A percentile compares a stretch with the other conserved stretches of the same genome.
Conservation (phyloP, 1,284 basidiomycete genomes). For the Ceratobasidium sp. region DNA sequence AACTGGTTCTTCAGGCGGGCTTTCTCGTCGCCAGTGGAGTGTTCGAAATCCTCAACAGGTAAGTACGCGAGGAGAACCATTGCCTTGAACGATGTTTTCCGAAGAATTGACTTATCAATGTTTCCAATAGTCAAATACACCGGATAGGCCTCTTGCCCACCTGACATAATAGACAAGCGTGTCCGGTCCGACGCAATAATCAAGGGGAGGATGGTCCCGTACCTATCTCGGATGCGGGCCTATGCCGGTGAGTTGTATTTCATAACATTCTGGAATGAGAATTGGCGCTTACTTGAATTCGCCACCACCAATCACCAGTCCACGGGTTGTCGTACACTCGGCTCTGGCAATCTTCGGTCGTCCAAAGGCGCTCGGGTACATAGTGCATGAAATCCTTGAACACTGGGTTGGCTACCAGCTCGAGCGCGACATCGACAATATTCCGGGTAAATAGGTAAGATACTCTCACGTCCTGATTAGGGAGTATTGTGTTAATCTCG, state of each 20-base stretch:
- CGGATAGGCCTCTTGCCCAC: constrained; percentile 43
- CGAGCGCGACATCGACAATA: not conserved
- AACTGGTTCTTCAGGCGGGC: constrained; percentile 33
- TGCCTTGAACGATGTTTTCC: constrained; percentile 21
- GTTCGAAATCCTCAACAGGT: constrained; percentile 26
- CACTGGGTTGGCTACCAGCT: constrained; percentile 34
- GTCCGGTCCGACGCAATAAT: constrained; percentile 45
- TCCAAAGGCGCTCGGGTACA: constrained; percentile 28
- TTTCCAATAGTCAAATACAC: constrained; percentile 43
- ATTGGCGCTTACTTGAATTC: constrained; percentile 5
- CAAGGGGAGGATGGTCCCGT: constrained; percentile 39
- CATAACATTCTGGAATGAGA: not conserved
- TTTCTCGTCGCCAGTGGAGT: not conserved
- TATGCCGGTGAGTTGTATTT: not conserved
- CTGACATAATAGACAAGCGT: constrained; percentile 37
- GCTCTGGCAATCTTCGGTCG: not conserved
- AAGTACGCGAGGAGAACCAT: constrained; percentile 36
- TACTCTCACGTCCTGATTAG: not conserved
- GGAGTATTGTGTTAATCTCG: not conserved
- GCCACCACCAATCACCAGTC: constrained; percentile 37
- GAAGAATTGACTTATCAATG: constrained; percentile 28
- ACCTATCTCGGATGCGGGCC: constrained; percentile 1
- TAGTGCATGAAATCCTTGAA: constrained; percentile 35
- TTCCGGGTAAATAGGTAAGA: constrained; percentile 21
- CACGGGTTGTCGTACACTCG: constrained; percentile 24